Conservation (phyloP, 352 stramenopile species). For the Blastocystis sp. region DNA sequence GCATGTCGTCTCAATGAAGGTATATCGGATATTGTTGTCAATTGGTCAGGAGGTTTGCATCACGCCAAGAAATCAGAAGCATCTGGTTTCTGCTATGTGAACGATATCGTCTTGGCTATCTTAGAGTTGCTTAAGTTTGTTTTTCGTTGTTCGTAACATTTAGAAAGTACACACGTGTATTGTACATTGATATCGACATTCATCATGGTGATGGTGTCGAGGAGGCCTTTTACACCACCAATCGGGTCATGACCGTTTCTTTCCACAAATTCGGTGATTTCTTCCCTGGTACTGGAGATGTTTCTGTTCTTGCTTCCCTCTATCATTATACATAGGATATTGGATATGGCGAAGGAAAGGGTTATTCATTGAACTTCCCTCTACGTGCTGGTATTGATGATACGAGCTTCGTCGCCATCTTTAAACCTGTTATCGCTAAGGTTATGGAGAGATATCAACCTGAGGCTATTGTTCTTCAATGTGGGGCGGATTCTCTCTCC, state of each 20-base stretch:
- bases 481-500: conserved; percentile 92
- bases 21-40: conserved; percentile 91
- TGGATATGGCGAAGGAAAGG: conserved; percentile 82
- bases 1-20: conserved; percentile 89
- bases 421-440: conserved; percentile 78
- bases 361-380: conserved; percentile 96
- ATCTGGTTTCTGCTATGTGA: conserved; percentile 97
- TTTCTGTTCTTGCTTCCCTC: conserved; percentile 36
- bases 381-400: conserved; percentile 96
- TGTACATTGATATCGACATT: conserved; percentile 99
- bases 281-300: conserved; percentile 85
- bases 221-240: conserved; percentile 98
- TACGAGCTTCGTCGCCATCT: conserved; percentile 81
- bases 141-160: conserved; percentile 47
- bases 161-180: conserved; percentile 80
- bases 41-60: conserved; percentile 95
- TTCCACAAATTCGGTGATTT: conserved; percentile 99
- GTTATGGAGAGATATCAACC: conserved; percentile 90
- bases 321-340: conserved; percentile 70
- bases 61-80: conserved; percentile 96
- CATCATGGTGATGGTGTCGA: conserved; percentile 97
- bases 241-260: conserved; percentile 91
- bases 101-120: conserved; percentile 96
- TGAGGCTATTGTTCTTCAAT: conserved; percentile 91
- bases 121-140: conserved; percentile 87